Evolutionary conservation across 371 early-diverging fungal genomes (phyloP), one percentile per base, ranked within the genome.

Genomic region (Fennellomyces sp.): DNA sequence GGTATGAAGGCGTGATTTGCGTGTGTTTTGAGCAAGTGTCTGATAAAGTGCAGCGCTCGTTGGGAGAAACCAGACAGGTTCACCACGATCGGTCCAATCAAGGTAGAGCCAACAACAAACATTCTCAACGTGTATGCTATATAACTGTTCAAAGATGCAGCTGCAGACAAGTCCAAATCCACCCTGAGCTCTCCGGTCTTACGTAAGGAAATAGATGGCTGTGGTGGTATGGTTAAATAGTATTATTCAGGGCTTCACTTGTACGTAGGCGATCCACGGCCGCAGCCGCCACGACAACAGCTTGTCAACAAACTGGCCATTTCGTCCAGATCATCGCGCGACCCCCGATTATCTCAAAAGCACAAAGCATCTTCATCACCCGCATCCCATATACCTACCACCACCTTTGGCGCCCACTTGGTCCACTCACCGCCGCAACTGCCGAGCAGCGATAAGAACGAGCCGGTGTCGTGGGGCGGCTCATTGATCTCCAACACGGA

Each of bases 391-490:
- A 10, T 13, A 30, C 51, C 51, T 17, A 13, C 31, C 30, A 31
- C 19, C 33, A 33, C 5, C 8, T 19, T n/a, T 28, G 19, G 33
- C 48, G 25, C 6, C 26, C 48, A 13, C 1, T n/a, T 19, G 19
- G 41, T 19, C 2, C 41, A 19, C 21, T n/a, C n/a, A n/a, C 41
- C n/a, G 21, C 41, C n/a, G 5, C 19, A 21, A 41, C 41, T 19
- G 8, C n/a, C 41, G 5, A 41, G 12, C 41, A 41, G 12, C 48
- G 25, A 12, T 28, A n/a, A 31, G 1, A 2, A 10, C 3, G 39
- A 54, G 17, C 55, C 55, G 19, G 15, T 54, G 10, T 54, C 55
- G 2, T 54, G 55, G 55, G 2, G 1, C 5, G 36, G 55, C 25
- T 38, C n/a, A n/a, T 13, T 54, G 8, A 21, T 2, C 26, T 21